Evolutionary conservation across 805 yeast species (phyloP).

Genomic region (Clavispora carvajalis): DNA sequence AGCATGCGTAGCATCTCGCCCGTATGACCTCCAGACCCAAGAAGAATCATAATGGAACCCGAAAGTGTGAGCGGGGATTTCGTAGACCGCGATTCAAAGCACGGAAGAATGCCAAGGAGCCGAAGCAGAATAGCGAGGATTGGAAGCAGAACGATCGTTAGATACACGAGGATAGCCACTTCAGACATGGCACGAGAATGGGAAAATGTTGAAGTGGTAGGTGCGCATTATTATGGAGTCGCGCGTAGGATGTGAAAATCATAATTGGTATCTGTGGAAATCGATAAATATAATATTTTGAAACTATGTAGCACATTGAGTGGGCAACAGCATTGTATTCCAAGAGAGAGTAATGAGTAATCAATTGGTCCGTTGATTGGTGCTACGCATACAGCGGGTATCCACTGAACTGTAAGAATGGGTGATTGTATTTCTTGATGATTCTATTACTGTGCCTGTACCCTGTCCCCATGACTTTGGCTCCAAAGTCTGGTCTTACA

Average conservation of each 20-base stretch:
- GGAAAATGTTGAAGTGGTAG: background rate
- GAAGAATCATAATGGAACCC: slow-evolving; percentile 43
- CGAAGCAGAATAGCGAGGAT: slow-evolving; percentile 4
- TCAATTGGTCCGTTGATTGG: no score
- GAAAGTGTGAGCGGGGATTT: background rate
- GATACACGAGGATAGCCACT: background rate
- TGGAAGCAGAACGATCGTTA: background rate
- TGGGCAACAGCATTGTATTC: no score
- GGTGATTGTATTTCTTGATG: no score
- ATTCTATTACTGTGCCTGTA: no score
- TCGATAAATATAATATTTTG: no score
- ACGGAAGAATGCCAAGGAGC: slow-evolving; percentile 9
- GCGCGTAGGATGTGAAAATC: no score
- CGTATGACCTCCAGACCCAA: slow-evolving; percentile 97
- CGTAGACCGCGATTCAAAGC: slow-evolving; percentile 1
- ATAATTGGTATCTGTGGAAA: no score
- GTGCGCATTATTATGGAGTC: background rate
- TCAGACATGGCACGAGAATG: background rate
- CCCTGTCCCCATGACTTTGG: no score
- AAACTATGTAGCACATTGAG: no score
- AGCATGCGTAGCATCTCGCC: slow-evolving; percentile 88
- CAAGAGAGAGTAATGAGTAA: no score
- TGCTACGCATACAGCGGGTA: no score
- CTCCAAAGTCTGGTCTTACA: slow-evolving; percentile 3
- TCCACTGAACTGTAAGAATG: no score